Conservation (phyloP, 2,329 filamentous ascomycete species). For the Cyclaneusma minus region DNA sequence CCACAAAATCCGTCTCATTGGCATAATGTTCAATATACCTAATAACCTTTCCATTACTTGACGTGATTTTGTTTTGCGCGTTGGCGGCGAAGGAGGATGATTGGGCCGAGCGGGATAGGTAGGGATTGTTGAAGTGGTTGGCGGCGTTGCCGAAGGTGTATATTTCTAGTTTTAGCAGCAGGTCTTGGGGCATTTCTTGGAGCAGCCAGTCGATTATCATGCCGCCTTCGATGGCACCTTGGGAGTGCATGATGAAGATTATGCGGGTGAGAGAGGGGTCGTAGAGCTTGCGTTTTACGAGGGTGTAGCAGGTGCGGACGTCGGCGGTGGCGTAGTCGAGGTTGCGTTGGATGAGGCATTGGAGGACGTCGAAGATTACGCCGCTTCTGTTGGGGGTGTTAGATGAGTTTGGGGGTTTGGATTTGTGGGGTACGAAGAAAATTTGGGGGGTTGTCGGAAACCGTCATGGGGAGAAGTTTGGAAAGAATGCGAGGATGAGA, state of each 20-base stretch:
- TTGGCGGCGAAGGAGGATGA: slow-evolving; percentile 15
- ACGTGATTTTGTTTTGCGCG: slow-evolving; percentile 19
- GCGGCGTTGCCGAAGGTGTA: slow-evolving; percentile 67
- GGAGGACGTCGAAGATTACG: slow-evolving; percentile 59
- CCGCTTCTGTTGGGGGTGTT: slow-evolving; percentile 27
- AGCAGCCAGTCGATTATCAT: slow-evolving; percentile 65
- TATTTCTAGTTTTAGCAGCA: slow-evolving; percentile 55
- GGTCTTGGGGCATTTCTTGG: slow-evolving; percentile 50
- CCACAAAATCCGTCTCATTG: slow-evolving; percentile 58
- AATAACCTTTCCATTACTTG: slow-evolving; percentile 37
- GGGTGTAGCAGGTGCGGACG: slow-evolving; percentile 42
- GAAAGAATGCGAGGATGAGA: background rate
- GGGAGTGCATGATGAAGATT: slow-evolving; percentile 60
- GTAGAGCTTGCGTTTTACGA: slow-evolving; percentile 48
- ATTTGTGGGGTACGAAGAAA: no score
- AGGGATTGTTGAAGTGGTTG: slow-evolving; percentile 71
- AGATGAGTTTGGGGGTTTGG: no score
- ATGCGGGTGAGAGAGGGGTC: slow-evolving; percentile 49
- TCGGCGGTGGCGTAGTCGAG: slow-evolving; percentile 58
- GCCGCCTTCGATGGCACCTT: slow-evolving; percentile 61
- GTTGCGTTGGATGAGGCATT: slow-evolving; percentile 64
- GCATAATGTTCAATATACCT: slow-evolving; percentile 69
- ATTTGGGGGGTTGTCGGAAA: no score
- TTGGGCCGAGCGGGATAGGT: slow-evolving; percentile 21
- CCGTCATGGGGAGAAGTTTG: no score